A percentile compares a stretch with the other conserved stretches of the same genome.
Conservation (phyloP, 495 filamentous ascomycete species). For the Lentithecium fluviatile region DNA sequence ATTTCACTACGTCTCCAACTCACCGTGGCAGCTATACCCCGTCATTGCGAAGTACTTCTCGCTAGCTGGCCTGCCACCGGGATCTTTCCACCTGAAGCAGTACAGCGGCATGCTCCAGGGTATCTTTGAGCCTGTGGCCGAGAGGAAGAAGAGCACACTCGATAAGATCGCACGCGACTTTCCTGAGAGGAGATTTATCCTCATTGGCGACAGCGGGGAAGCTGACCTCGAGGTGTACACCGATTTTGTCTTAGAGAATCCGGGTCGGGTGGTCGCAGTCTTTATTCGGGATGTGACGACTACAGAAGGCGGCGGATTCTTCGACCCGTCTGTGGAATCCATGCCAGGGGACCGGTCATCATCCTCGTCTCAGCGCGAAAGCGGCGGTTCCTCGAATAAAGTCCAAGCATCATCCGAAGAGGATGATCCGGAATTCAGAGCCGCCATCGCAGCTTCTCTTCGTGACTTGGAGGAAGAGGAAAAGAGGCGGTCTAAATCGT, state of each 20-base stretch:
- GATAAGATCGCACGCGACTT: conserved; percentile 87
- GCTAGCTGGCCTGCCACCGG: conserved; percentile 73
- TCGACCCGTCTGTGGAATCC: conserved; percentile 64
- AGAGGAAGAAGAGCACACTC: conserved; percentile 83
- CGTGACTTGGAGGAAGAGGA: conserved; percentile 40
- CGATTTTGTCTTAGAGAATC: conserved; percentile 80
- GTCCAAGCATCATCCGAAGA: conserved; percentile 28
- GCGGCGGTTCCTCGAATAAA: conserved; percentile 13
- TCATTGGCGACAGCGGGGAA: conserved; percentile 94
- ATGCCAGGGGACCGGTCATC: conserved; percentile 38
- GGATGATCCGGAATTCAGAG: conserved; percentile 42
- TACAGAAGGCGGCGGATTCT: conserved; percentile 64
- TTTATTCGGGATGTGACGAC: conserved; percentile 97
- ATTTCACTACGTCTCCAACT: conserved; percentile 90
- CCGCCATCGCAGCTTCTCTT: conserved; percentile 45
- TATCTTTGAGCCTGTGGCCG: conserved; percentile 95
- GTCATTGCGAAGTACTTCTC: conserved; percentile 80
- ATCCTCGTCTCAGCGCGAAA: conserved; percentile 20
- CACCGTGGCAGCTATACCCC: conserved; percentile 94
- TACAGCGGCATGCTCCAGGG: conserved; percentile 95
- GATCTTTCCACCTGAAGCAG: conserved; percentile 91
- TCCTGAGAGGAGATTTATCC: conserved; percentile 81
- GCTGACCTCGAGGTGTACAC: conserved; percentile 97
- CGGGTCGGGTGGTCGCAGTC: conserved; percentile 74
- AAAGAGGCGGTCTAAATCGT: conserved; percentile 31